Base-by-base conservation (phyloP, 139 green algal species). In the Dunaliella primolecta region DNA sequence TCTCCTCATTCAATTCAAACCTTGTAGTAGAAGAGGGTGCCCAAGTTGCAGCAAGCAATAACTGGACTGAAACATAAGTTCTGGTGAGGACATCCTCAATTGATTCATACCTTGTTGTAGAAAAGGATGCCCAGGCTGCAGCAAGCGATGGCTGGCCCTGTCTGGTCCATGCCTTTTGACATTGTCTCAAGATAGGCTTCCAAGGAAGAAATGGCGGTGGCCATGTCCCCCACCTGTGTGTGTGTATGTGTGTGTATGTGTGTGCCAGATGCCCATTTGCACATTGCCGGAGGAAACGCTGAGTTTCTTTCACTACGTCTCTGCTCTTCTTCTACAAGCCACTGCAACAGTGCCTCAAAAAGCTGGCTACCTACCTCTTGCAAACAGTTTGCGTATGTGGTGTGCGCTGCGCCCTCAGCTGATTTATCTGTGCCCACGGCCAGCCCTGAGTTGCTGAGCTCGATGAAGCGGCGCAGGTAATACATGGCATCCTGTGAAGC, bases 81-180 rank as follows among this genome's bases (percentile, higher is more conserved):
- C n/a, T n/a, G n/a, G n/a, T n/a, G n/a, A n/a, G n/a, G n/a, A n/a
- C n/a, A n/a, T n/a, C n/a, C n/a, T n/a, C n/a, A n/a, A n/a, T n/a
- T n/a, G n/a, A n/a, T n/a, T n/a, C 46, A 64, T 64, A 64, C 46
- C 46, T 64, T 64, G 46, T 93, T 80, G 74, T 90, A 91, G 86
- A 93, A 91, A 30, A 95, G 86, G 72, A 92, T 88, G 35, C 93
- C 93, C n/a, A 96, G 87, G 38, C 82, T 91, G 91, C 92, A 95
- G 86, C 87, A 93, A 2, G 93, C 93, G 35, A 87, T 84, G 15
- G 93, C 93, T 0, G 91, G 90, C 36, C 91, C 92, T n/a, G 84
- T 80, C 21, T 85, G 89, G 36, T 94, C 92, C 74, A 86, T 78
- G 23, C 81, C 84, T 36, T 84, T 85, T 2, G 80, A 77, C 24